Conservation (phyloP, 768 basidiomycete genomes). For the Mycena latifolia region DNA sequence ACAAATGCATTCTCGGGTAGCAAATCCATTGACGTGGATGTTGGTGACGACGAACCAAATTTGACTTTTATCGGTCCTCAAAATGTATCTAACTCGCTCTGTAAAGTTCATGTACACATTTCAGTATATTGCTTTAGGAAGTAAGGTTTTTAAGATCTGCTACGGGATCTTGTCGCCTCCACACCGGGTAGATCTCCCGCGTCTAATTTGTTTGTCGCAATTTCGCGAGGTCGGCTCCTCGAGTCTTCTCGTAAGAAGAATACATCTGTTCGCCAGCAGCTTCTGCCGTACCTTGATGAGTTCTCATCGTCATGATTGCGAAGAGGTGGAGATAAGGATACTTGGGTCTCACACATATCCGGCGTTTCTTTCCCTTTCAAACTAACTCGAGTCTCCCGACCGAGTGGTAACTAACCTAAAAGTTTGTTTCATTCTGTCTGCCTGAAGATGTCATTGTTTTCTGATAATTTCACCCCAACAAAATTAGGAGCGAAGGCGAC, state of each 20-base stretch:
- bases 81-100: not conserved
- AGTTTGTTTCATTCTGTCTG: not conserved
- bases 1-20: conserved; percentile 31
- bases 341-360: not conserved
- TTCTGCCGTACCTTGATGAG: not conserved
- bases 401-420: not conserved
- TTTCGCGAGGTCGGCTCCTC: not conserved
- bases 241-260: not conserved
- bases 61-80: not conserved
- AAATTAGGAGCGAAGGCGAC: no score
- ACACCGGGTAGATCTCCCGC: not conserved
- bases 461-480: no score
- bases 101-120: not conserved
- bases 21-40: not conserved
- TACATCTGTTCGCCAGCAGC: not conserved
- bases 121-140: not conserved
- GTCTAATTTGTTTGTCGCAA: not conserved
- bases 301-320: not conserved
- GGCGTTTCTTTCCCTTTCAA: not conserved
- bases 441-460: not conserved
- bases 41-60: not conserved
- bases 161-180: not conserved
- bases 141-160: not conserved
- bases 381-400: not conserved
- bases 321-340: not conserved